phyloP scores from a whole-genome alignment of 805 yeast genomes.

The Wickerhamomyces mucosus region DNA sequence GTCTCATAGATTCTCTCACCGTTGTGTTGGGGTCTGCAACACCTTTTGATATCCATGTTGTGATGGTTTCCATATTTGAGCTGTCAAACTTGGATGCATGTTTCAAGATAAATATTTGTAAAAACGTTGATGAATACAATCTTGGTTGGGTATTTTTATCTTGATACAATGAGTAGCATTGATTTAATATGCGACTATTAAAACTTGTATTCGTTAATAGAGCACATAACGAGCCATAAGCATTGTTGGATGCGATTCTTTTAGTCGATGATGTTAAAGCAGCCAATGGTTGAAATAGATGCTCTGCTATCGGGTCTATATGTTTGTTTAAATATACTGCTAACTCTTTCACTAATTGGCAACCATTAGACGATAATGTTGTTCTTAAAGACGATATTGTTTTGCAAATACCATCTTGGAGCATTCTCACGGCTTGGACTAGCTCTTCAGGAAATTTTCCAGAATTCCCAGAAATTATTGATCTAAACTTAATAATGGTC shows the following conservation, averaged over 20 bases:
- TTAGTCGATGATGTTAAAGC: conserved; percentile 29
- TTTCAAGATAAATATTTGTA: conserved; percentile 49
- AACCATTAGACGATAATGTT: conserved; percentile 65
- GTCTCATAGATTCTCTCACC: conserved; percentile 69
- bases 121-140: conserved; percentile 59
- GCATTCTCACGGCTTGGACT: conserved; percentile 21
- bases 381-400: conserved; percentile 73
- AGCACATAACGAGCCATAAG: conserved; percentile 32
- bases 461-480: conserved; percentile 51
- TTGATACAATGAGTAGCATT: conserved; percentile 38
- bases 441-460: conserved; percentile 30
- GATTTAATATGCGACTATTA: conserved; percentile 40
- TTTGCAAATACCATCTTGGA: conserved; percentile 56
- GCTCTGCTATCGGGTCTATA: conserved; percentile 25
- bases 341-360: conserved; percentile 67
- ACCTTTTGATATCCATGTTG: conserved; percentile 46
- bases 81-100: conserved; percentile 29
- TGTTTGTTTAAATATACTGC: conserved; percentile 17
- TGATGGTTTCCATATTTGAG: conserved; percentile 32
- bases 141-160: conserved; percentile 73
- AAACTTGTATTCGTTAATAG: conserved; percentile 48
- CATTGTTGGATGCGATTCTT: conserved; percentile 25
- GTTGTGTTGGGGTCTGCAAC: conserved; percentile 71
- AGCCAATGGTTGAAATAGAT: conserved; percentile 23
- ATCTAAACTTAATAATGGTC: conserved; percentile 45